Evolutionary conservation across 768 basidiomycete species (phyloP).

Genomic region (Mycena olivaceomarginata): DNA sequence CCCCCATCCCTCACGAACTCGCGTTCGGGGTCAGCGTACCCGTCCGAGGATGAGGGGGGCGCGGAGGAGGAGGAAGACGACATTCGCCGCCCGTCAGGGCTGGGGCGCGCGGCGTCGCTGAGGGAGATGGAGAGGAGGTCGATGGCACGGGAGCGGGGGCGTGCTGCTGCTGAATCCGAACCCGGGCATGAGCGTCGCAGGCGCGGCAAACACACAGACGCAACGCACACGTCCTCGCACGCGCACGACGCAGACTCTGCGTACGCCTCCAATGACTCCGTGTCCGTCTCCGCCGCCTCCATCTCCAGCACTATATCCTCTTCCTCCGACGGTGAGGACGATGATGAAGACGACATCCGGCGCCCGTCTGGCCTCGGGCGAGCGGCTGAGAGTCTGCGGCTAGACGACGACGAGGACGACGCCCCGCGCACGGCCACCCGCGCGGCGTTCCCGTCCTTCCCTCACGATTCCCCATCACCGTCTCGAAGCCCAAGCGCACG

Average conservation of each 20-base stretch:
- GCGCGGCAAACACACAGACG: not conserved
- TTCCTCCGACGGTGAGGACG: slow-evolving; percentile 2
- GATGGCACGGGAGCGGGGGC: not conserved
- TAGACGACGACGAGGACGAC: not conserved
- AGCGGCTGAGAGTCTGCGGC: not conserved
- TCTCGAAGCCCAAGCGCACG: not conserved
- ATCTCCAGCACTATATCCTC: not conserved
- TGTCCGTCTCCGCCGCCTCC: no score
- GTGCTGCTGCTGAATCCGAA: not conserved
- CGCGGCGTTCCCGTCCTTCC: not conserved
- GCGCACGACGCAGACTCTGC: not conserved
- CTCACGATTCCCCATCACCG: not conserved
- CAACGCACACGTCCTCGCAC: not conserved
- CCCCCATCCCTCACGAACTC: not conserved
- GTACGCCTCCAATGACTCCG: not conserved
- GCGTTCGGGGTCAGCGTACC: not conserved
- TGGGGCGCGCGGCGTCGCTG: slow-evolving; percentile 20
- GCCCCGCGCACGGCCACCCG: no score
- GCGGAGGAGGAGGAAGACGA: slow-evolving; percentile 19
- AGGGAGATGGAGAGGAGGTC: not conserved
- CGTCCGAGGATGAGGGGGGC: not conserved
- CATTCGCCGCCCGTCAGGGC: slow-evolving; percentile 33
- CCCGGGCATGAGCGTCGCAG: not conserved
- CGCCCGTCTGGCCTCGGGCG: slow-evolving; percentile 36
- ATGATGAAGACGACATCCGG: slow-evolving; percentile 40